Percentiles rank a stretch among this genome's conserved stretches.
These are phyloP conservation scores for Butyriboletus loyo DNA, from an alignment of 768 basidiomycete genomes.

Conservation along the genomic window DNA sequence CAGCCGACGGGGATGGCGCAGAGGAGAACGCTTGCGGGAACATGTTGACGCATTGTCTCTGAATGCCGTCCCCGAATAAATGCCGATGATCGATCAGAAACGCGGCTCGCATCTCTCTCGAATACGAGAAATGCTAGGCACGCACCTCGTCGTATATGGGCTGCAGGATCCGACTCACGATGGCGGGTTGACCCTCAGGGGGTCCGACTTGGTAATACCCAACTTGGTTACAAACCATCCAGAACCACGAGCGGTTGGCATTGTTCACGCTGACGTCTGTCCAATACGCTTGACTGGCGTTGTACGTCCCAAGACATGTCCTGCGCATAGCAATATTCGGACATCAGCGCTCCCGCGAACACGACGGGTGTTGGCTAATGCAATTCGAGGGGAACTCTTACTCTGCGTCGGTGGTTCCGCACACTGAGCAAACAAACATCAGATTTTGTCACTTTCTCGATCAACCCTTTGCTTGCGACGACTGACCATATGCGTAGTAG, in stretches of 20 bases:
- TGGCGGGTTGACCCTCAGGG: constrained; percentile 33
- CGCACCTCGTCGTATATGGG: constrained; percentile 29
- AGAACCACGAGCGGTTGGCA: constrained; percentile 59
- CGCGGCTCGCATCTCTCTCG: not conserved
- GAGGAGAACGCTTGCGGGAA: constrained; percentile 57
- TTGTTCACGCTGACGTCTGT: constrained; percentile 59
- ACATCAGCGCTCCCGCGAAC: constrained; percentile 23
- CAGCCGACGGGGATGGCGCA: constrained; percentile 43
- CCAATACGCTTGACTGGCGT: constrained; percentile 40
- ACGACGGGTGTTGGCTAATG: not conserved
- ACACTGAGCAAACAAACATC: constrained; percentile 40
- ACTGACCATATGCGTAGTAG: constrained; percentile 48
- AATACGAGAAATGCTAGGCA: no score
- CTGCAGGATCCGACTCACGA: constrained; percentile 34
- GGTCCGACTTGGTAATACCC: constrained; percentile 48
- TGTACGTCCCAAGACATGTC: constrained; percentile 42
- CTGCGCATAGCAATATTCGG: constrained; percentile 33
- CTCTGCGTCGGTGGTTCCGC: constrained; percentile 45
- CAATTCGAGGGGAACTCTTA: constrained; percentile 32
- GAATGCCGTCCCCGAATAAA: no score
- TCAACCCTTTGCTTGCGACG: not conserved
- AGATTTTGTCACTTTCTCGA: not conserved
- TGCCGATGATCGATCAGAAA: not conserved
- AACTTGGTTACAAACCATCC: constrained; percentile 74
- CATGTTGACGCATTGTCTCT: constrained; percentile 71